Percentiles rank a stretch among this genome's conserved stretches.
phyloP scores from a whole-genome alignment of 1,284 basidiomycete species.

The Ceratorhiza oryzae-sativae region DNA sequence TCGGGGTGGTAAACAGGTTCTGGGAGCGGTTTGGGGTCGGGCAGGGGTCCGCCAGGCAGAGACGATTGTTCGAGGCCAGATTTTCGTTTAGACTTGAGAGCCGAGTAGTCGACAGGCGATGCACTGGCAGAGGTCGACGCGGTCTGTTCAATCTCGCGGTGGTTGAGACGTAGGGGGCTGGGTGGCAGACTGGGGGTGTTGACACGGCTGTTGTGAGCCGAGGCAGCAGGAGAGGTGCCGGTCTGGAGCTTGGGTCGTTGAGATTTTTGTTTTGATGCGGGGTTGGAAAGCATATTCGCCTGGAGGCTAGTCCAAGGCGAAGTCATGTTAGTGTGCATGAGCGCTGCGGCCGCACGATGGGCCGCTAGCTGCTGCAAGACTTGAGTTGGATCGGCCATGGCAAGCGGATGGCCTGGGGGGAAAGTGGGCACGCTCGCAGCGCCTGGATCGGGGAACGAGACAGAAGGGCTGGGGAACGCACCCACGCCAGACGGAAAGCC shows the following conservation, averaged over 20 bases:
- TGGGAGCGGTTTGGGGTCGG: slow-evolving; percentile 19
- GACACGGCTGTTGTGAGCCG: slow-evolving; percentile 30
- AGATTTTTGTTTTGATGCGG: slow-evolving; percentile 11
- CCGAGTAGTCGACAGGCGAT: slow-evolving; percentile 12
- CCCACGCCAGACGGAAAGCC: slow-evolving; percentile 1
- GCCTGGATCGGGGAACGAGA: slow-evolving; percentile 10
- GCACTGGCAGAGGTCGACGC: slow-evolving; percentile 20
- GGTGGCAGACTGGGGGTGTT: slow-evolving; percentile 27
- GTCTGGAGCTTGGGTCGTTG: slow-evolving; percentile 25
- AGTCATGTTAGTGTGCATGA: slow-evolving; percentile 22
- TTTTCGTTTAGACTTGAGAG: slow-evolving; percentile 21
- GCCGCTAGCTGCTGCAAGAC: slow-evolving; percentile 15
- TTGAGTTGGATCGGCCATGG: slow-evolving; percentile 28
- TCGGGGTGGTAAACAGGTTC: slow-evolving; percentile 29
- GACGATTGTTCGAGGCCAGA: slow-evolving; percentile 13
- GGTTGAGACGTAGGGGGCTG: slow-evolving; percentile 21
- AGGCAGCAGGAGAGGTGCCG: slow-evolving; percentile 14
- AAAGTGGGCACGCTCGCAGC: slow-evolving; percentile 1
- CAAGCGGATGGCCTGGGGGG: slow-evolving; percentile 14
- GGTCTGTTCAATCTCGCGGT: slow-evolving; percentile 22
- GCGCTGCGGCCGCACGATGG: slow-evolving; percentile 20
- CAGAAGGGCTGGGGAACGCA: slow-evolving; percentile 11
- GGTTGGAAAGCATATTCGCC: slow-evolving; percentile 23
- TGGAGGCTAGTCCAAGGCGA: slow-evolving; percentile 25
- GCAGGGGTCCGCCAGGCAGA: neutral